Evolutionary conservation across 2,329 filamentous ascomycete genomes (phyloP).

Genomic region (Colletotrichum shisoi): DNA sequence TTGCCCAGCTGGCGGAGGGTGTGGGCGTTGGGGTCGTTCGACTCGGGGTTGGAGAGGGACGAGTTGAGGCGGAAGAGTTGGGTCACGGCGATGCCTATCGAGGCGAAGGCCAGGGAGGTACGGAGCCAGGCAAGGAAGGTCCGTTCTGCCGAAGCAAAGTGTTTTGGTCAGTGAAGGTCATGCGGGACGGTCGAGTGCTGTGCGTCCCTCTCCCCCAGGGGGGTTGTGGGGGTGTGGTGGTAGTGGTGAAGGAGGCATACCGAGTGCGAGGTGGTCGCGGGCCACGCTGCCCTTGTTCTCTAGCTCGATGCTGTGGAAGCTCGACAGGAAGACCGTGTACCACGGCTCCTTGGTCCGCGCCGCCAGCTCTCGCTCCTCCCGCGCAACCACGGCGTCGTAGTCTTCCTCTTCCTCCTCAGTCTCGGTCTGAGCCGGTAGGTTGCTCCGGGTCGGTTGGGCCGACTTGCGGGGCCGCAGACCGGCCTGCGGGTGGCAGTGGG

Average conservation of each 20-base stretch:
- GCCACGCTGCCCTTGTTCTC: constrained; percentile 88
- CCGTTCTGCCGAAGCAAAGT: constrained; percentile 64
- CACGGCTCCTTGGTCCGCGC: constrained; percentile 53
- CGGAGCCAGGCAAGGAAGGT: constrained; percentile 88
- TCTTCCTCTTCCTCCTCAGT: constrained; percentile 41
- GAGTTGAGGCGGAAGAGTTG: constrained; percentile 86
- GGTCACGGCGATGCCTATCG: constrained; percentile 82
- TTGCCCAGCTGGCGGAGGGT: constrained; percentile 72
- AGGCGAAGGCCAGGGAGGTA: constrained; percentile 81
- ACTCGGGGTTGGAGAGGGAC: constrained; percentile 54
- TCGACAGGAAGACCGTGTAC: constrained; percentile 59
- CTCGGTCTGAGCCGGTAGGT: constrained; percentile 36
- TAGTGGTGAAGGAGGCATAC: constrained; percentile 52
- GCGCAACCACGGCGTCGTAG: constrained; percentile 40
- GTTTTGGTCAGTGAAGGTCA: background rate
- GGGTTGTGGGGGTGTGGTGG: background rate
- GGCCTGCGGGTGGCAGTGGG: constrained; percentile 39
- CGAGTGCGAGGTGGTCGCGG: constrained; percentile 80
- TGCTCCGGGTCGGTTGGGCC: constrained; percentile 33
- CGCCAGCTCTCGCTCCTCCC: constrained; percentile 32
- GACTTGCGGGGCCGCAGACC: constrained; percentile 29
- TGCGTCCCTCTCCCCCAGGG: background rate
- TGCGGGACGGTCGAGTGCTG: background rate
- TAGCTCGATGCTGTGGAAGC: constrained; percentile 72
- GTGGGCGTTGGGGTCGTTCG: constrained; percentile 48